These are phyloP conservation scores for Rhizopus delemar DNA, from an alignment of 371 early-diverging fungal genomes.

Conservation along the genomic window DNA sequence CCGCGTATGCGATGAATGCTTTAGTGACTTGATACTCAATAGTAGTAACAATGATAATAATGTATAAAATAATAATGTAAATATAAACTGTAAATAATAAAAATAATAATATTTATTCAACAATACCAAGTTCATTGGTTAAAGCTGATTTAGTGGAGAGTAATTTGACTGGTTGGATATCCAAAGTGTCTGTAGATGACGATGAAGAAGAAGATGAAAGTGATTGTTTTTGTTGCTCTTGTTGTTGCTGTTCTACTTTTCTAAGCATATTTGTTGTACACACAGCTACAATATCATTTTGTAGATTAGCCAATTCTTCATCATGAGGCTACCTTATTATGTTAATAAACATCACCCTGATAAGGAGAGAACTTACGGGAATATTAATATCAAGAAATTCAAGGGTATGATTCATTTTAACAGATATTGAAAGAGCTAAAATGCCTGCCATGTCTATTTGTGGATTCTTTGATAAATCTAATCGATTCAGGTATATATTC, in stretches of 20 bases:
- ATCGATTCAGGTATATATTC: constrained; percentile 59
- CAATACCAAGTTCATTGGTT: background rate
- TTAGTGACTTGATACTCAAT: constrained; percentile 13
- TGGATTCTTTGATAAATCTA: constrained; percentile 77
- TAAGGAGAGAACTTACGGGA: constrained; percentile 41
- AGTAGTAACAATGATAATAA: background rate
- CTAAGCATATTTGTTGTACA: constrained; percentile 70
- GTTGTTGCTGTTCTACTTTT: constrained; percentile 25
- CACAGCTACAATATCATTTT: constrained; percentile 69
- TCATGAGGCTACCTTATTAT: constrained; percentile 52
- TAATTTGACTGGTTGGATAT: background rate
- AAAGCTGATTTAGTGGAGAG: background rate
- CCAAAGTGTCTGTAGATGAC: background rate
- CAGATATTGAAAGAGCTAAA: constrained; percentile 74
- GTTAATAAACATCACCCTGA: too few species aligned
- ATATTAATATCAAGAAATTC: constrained; percentile 74
- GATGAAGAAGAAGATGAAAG: background rate
- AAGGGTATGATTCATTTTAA: constrained; percentile 72
- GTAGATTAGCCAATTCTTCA: constrained; percentile 64
- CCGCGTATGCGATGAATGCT: constrained; percentile 31
- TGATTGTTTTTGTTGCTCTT: constrained; percentile 7
- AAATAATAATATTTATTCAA: background rate
- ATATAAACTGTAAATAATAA: background rate
- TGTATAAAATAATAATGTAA: background rate
- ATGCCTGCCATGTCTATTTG: constrained; percentile 75